These are phyloP conservation scores for Alternaria conjuncta DNA, from an alignment of 2,329 filamentous ascomycete genomes.

Conservation along the genomic window DNA sequence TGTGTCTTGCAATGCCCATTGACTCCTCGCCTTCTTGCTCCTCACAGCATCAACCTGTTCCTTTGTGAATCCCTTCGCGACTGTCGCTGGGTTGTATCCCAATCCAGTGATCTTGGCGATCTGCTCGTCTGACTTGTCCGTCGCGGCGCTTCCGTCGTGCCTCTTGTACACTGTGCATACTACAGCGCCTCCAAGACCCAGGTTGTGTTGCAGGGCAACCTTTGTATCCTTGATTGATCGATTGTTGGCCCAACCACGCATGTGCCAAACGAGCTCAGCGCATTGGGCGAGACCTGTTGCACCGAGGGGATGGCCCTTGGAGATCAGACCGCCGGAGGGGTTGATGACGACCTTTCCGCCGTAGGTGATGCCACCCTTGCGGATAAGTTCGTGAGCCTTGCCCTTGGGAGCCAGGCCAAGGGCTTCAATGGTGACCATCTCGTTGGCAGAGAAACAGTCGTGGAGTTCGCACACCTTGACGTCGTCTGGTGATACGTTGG, in stretches of 20 bases:
- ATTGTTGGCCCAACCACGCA: constrained; percentile 96
- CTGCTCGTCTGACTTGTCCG: constrained; percentile 65
- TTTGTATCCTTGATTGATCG: constrained; percentile 71
- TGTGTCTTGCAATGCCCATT: constrained; percentile 81
- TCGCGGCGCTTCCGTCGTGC: constrained; percentile 73
- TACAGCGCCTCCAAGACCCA: constrained; percentile 87
- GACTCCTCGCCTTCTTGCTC: constrained; percentile 69
- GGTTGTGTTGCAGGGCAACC: constrained; percentile 86
- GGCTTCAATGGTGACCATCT: constrained; percentile 89
- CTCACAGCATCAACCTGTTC: constrained; percentile 73
- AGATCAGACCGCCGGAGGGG: constrained; percentile 92
- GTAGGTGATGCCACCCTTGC: constrained; percentile 88
- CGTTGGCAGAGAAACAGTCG: constrained; percentile 95
- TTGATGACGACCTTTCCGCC: constrained; percentile 84
- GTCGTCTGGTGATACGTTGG: constrained; percentile 69
- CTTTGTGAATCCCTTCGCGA: constrained; percentile 85
- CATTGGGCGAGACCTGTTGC: constrained; percentile 96
- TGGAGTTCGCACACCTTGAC: constrained; percentile 89
- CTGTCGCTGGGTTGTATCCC: constrained; percentile 90
- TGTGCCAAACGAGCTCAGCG: constrained; percentile 92
- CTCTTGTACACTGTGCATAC: constrained; percentile 90
- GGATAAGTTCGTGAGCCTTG: constrained; percentile 90
- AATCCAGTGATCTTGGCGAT: constrained; percentile 72
- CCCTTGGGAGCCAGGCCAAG: constrained; percentile 78
- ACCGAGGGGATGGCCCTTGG: constrained; percentile 92